Evolutionary conservation across 768 basidiomycete genomes (phyloP).

Genomic region (Gloeopeniophorella convolvens): DNA sequence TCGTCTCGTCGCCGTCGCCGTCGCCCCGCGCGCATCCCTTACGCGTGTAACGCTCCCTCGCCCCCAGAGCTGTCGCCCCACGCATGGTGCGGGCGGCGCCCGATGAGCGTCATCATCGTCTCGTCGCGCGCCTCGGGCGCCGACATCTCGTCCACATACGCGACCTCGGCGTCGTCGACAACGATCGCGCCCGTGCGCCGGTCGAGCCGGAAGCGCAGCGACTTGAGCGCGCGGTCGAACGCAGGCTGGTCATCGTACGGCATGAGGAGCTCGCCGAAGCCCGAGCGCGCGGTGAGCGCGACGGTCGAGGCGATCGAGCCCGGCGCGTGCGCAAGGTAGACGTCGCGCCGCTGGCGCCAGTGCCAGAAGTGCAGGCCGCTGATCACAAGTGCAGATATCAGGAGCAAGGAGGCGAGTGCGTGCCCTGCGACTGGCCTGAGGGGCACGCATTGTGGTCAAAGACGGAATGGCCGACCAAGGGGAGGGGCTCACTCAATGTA

Average conservation of each 20-base stretch:
- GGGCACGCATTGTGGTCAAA: background rate
- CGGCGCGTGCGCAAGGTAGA: constrained; percentile 14
- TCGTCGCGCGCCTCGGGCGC: background rate
- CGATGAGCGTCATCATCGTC: constrained; percentile 17
- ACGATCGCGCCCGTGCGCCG: constrained; percentile 20
- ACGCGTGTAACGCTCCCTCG: too few species aligned
- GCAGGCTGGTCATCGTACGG: constrained; percentile 5
- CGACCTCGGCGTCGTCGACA: constrained; percentile 9
- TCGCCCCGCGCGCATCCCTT: too few species aligned
- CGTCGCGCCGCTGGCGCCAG: constrained; percentile 1
- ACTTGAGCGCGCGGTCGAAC: constrained; percentile 5
- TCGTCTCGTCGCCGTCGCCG: too few species aligned
- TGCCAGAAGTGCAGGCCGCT: constrained; percentile 43
- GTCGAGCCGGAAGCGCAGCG: constrained; percentile 19
- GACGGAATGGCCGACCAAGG: background rate
- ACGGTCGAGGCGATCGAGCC: constrained; percentile 11
- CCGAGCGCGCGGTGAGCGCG: constrained; percentile 17
- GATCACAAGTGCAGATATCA: constrained; percentile 44
- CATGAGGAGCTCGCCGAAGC: constrained; percentile 17
- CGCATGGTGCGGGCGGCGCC: background rate
- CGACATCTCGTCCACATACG: background rate
- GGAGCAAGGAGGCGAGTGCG: constrained; percentile 40
- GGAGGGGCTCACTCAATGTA: constrained; percentile 47
- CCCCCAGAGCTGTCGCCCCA: background rate
- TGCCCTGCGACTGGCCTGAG: constrained; percentile 49